A percentile compares a stretch with the other conserved stretches of the same genome.
These are phyloP conservation scores for Sutorius eximius DNA, from an alignment of 1,284 basidiomycete genomes.

Conservation along the genomic window DNA sequence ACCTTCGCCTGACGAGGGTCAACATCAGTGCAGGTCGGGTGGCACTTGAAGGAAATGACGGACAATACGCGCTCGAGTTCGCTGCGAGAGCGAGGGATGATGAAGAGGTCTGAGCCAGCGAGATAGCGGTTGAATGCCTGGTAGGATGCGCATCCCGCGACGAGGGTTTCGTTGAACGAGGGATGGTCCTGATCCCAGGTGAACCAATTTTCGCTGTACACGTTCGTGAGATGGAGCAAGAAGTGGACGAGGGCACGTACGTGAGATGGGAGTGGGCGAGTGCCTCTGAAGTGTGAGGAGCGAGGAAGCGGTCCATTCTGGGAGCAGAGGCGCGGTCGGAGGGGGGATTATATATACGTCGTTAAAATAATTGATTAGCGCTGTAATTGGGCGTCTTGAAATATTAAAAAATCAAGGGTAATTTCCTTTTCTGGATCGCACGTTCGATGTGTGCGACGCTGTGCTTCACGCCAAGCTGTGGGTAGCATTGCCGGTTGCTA, in stretches of 20 bases:
- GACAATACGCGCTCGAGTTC: conserved; percentile 74
- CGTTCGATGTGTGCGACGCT: conserved; percentile 15
- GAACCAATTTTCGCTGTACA: conserved; percentile 59
- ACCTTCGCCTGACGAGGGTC: conserved; percentile 53
- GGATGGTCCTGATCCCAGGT: conserved; percentile 67
- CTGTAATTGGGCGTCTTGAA: conserved; percentile 12
- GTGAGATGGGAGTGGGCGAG: conserved; percentile 65
- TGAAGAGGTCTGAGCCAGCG: conserved; percentile 63
- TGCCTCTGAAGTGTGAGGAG: conserved; percentile 72
- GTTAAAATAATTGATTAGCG: conserved; percentile 15
- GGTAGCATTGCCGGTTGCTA: too few species aligned
- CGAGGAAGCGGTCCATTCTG: conserved; percentile 65
- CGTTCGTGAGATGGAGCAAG: conserved; percentile 5
- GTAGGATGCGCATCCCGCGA: conserved; percentile 68
- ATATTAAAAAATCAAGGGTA: background rate
- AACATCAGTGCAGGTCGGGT: conserved; percentile 2
- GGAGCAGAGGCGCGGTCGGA: background rate
- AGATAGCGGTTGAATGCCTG: conserved; percentile 61
- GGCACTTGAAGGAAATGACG: conserved; percentile 29
- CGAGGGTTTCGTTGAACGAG: conserved; percentile 68
- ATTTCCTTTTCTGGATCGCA: conserved; percentile 20
- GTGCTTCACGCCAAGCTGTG: background rate
- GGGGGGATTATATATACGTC: conserved; percentile 14
- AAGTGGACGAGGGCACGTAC: conserved; percentile 41
- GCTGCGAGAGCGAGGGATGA: conserved; percentile 58